These are phyloP conservation scores for Mucor mucedo DNA, from an alignment of 371 early-diverging fungal genomes.

Conservation along the genomic window DNA sequence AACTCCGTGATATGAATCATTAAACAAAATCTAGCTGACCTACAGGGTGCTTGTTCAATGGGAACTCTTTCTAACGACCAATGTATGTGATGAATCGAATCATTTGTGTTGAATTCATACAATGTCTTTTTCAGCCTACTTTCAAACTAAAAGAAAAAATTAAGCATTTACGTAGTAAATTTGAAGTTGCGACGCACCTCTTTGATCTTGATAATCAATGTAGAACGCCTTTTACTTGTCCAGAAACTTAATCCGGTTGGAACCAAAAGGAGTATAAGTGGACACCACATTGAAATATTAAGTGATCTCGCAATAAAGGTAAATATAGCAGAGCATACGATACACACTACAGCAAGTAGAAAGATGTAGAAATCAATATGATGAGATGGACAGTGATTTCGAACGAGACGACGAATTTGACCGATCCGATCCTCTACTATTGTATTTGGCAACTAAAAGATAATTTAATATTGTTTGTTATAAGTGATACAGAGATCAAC, in stretches of 20 bases:
- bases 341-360: conserved; percentile 37
- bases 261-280: conserved; percentile 42
- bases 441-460: conserved; percentile 20
- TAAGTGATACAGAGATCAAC: neutral
- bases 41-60: conserved; percentile 9
- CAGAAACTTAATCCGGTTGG: conserved; percentile 48
- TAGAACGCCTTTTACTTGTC: conserved; percentile 45
- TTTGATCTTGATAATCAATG: conserved; percentile 30
- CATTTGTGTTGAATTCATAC: conserved; percentile 41
- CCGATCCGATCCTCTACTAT: conserved; percentile 30
- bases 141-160: conserved; percentile 36
- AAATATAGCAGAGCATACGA: conserved; percentile 46
- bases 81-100: conserved; percentile 25
- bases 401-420: conserved; percentile 30
- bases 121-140: conserved; percentile 37
- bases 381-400: conserved; percentile 37
- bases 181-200: conserved; percentile 22
- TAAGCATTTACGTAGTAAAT: neutral
- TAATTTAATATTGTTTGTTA: neutral
- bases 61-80: conserved; percentile 37
- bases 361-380: conserved; percentile 49
- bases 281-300: conserved; percentile 54
- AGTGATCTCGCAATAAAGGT: conserved; percentile 46
- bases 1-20: conserved; percentile 34
- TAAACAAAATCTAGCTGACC: conserved; percentile 34